phyloP scores from a whole-genome alignment of 495 filamentous ascomycete genomes.

The Penicillium soppii region DNA sequence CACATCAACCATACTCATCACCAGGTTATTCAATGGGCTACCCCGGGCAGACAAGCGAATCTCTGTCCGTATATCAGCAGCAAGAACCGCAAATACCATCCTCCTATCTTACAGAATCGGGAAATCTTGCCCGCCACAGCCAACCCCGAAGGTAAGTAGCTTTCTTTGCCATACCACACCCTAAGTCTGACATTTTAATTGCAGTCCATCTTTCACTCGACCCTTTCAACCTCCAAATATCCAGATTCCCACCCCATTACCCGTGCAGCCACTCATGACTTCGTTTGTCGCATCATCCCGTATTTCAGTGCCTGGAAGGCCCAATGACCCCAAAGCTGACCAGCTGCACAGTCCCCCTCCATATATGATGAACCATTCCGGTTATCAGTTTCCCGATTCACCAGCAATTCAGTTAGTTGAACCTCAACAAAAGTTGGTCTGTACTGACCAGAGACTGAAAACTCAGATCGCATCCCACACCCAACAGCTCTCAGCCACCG shows the following conservation, averaged over 20 bases:
- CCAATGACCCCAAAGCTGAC: not conserved
- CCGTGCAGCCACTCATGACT: slow-evolving; percentile 20
- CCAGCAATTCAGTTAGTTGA: slow-evolving; percentile 19
- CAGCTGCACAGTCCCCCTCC: slow-evolving; percentile 6
- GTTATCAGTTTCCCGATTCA: slow-evolving; percentile 24
- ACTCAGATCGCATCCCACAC: slow-evolving; percentile 18
- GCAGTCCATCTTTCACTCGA: slow-evolving; percentile 21
- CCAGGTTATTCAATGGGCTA: slow-evolving; percentile 18
- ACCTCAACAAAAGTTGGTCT: not conserved
- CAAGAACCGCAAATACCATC: slow-evolving; percentile 9
- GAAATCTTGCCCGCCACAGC: slow-evolving; percentile 11
- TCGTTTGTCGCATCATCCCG: slow-evolving; percentile 18
- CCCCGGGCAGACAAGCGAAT: slow-evolving; percentile 6
- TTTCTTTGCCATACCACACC: not conserved
- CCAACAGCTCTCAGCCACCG: slow-evolving; percentile 30
- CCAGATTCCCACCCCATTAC: slow-evolving; percentile 1
- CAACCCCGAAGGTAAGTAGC: slow-evolving; percentile 19
- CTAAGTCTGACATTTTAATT: not conserved
- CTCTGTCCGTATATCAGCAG: slow-evolving; percentile 12
- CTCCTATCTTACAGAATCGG: slow-evolving; percentile 19
- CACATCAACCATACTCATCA: slow-evolving; percentile 18
- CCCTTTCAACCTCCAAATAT: slow-evolving; percentile 15
- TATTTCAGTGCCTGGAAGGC: not conserved
- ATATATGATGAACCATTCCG: slow-evolving; percentile 26
- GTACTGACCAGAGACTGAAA: not conserved